Evolutionary conservation across 2,329 filamentous ascomycete genomes (phyloP), one percentile per base, ranked within the genome.

Genomic region (Phialophora tarda): DNA sequence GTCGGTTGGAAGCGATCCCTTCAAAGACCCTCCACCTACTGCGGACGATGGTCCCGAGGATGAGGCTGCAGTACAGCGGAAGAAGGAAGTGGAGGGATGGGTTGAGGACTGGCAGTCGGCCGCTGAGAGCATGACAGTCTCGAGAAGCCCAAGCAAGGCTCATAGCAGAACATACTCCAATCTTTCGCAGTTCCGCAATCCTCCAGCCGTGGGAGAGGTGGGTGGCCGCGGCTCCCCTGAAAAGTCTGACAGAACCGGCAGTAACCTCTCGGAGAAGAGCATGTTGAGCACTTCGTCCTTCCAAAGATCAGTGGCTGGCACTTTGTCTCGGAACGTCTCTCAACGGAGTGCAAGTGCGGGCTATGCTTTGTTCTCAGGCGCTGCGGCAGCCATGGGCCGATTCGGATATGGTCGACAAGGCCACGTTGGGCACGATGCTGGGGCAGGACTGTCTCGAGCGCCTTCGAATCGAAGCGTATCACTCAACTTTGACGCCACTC

Each of bases 221-320:
- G 62, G 64, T 7, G 66, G 71, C 48, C 67, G 69, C 24, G 68
- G 69, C 3, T 73, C 69, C 7, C 78, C 2, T 81, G 80, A 55
- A 80, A 82, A 74, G 62, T 83, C 85, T 44, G 81, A 81, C 4
- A 80, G 85, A 30, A 87, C 85, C 4, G 84, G 79, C 32, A 87
- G 85, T 71, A 86, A 84, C 71, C 74, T 87, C 2, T 87, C 85
- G 0, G 86, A 88, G 62, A 81, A 81, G 12, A 84, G 72, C 61
- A 65, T 69, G n/a, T 30, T 50, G 24, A 72, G 65, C 41, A 62
- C 21, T 23, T 55, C 63, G 24, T 70, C 69, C 1, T 57, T 63
- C n/a, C 64, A 66, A 38, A 62, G 63, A 62, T 69, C 70, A 26
- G 79, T 63, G 78, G 80, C 38, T 84, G 83, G 73, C 17, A 71